Conservation (phyloP, 2,329 filamentous ascomycete species). For the Fusarium nanum region DNA sequence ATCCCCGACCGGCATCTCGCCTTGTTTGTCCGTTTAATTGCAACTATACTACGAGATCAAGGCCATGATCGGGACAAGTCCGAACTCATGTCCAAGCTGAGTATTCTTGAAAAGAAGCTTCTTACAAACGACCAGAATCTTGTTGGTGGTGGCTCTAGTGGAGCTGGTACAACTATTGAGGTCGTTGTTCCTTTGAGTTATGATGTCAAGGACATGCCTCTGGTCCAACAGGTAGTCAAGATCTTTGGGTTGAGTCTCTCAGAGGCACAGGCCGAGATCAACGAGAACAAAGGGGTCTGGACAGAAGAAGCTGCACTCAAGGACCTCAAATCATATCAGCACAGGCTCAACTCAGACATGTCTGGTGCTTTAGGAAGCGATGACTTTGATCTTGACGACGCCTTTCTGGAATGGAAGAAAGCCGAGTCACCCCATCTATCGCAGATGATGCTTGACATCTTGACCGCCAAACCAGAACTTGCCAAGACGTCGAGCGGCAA, state of each 20-base stretch:
- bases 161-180: slow-evolving; percentile 71
- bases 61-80: slow-evolving; percentile 87
- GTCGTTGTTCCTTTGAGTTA: slow-evolving; percentile 86
- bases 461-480: slow-evolving; percentile 86
- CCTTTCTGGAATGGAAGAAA: slow-evolving; percentile 91
- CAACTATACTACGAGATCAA: slow-evolving; percentile 81
- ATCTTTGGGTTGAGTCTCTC: slow-evolving; percentile 85
- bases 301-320: slow-evolving; percentile 90
- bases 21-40: slow-evolving; percentile 89
- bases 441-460: slow-evolving; percentile 91
- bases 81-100: slow-evolving; percentile 82
- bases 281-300: slow-evolving; percentile 83
- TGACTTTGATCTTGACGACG: slow-evolving; percentile 91
- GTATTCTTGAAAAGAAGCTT: slow-evolving; percentile 90
- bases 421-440: slow-evolving; percentile 88
- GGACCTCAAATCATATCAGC: slow-evolving; percentile 94
- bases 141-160: slow-evolving; percentile 50
- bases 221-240: slow-evolving; percentile 86
- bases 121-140: slow-evolving; percentile 94
- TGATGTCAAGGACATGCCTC: slow-evolving; percentile 95
- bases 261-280: slow-evolving; percentile 88
- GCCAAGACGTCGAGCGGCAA: slow-evolving; percentile 77
- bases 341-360: slow-evolving; percentile 84
- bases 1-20: slow-evolving; percentile 95
- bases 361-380: slow-evolving; percentile 80